A percentile compares a stretch with the other conserved stretches of the same genome.
phyloP scores from a whole-genome alignment of 2,329 filamentous ascomycete species.

The Trichoderma arundinaceum region DNA sequence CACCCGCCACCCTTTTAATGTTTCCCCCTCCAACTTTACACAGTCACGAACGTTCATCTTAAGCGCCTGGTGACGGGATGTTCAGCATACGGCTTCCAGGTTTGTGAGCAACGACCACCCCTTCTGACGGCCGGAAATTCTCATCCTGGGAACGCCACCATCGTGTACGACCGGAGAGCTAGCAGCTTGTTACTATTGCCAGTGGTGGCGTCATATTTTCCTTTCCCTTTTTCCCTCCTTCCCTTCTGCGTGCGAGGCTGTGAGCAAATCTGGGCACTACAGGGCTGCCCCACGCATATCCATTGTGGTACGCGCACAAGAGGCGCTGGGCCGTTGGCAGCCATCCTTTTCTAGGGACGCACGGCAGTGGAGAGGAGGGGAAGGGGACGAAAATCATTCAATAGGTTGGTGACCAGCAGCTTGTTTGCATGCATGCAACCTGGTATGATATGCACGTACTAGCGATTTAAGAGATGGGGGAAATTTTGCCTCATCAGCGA shows the following conservation, averaged over 20 bases:
- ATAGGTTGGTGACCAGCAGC: conserved; percentile 25
- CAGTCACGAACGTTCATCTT: background rate
- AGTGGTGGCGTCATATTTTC: conserved; percentile 22
- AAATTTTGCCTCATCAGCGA: conserved; percentile 20
- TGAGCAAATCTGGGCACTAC: background rate
- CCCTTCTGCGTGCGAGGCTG: conserved; percentile 21
- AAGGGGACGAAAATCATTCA: conserved; percentile 10
- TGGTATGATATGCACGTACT: conserved; percentile 28
- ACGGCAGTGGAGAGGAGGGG: conserved; percentile 27
- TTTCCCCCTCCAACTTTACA: background rate
- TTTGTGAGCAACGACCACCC: background rate
- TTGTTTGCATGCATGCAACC: conserved; percentile 28
- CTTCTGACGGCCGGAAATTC: conserved; percentile 6
- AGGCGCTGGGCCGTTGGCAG: conserved; percentile 9
- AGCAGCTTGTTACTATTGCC: background rate
- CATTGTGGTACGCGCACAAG: background rate
- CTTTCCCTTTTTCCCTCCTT: background rate
- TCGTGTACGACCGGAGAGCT: background rate
- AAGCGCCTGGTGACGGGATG: conserved; percentile 12
- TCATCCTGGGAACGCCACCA: conserved; percentile 11
- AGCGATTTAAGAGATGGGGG: conserved; percentile 23
- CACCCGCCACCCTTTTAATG: conserved; percentile 1
- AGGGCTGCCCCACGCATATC: conserved; percentile 9
- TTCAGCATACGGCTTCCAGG: background rate
- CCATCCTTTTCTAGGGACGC: conserved; percentile 15